These are phyloP conservation scores for Eimeria acervulina DNA, from an alignment of 169 alveolate genomes.

Conservation along the genomic window DNA sequence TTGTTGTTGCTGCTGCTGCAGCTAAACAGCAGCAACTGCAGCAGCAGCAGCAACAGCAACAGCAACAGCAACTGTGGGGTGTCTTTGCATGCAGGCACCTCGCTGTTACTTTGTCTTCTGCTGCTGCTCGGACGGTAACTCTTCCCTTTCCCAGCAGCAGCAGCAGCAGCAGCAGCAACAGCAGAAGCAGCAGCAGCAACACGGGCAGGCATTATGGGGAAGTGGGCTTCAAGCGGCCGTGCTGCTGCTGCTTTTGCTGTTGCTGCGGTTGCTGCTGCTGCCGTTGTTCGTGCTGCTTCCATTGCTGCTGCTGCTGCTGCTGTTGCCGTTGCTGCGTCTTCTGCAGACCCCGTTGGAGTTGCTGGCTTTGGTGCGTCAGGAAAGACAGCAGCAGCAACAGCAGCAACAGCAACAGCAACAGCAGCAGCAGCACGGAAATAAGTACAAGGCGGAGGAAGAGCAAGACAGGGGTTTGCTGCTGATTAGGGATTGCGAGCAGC, in stretches of 20 bases:
- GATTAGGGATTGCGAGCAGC: background rate
- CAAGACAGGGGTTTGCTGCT: background rate
- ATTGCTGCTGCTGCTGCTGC: no score
- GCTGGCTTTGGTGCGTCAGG: background rate
- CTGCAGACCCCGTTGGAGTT: background rate
- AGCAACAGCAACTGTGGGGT: background rate
- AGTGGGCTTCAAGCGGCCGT: background rate
- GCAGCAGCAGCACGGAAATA: background rate
- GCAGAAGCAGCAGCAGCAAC: background rate
- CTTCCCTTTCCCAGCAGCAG: background rate
- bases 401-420: background rate
- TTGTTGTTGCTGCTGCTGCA: no score
- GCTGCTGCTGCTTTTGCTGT: no score
- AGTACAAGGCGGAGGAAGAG: no score
- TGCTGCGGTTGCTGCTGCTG: no score
- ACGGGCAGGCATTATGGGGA: background rate
- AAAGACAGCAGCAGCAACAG: background rate
- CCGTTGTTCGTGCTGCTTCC: no score
- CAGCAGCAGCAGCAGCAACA: constrained; percentile 25
- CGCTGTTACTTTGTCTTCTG: background rate
- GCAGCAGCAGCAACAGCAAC: background rate
- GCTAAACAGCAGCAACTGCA: no score
- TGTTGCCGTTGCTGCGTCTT: no score
- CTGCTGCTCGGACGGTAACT: constrained; percentile 14
- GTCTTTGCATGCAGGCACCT: no score